phyloP scores from a whole-genome alignment of 306 rosid genomes.

The Cicer bijugum region DNA sequence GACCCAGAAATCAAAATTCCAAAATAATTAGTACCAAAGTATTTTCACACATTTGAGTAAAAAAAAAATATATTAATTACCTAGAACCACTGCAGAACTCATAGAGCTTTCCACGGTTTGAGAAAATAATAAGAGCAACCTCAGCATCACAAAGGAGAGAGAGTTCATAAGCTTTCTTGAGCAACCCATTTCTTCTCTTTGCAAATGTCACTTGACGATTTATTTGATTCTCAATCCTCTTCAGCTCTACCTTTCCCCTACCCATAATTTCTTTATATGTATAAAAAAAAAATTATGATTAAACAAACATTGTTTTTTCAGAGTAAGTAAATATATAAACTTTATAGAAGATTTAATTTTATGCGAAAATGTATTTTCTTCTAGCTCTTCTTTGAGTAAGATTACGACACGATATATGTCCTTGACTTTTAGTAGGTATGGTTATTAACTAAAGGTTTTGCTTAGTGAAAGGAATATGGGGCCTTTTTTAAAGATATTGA shows the following conservation, averaged over 20 bases:
- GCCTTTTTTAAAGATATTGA: conserved; percentile 37
- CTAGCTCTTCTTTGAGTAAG: conserved; percentile 31
- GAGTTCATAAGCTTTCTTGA: conserved; percentile 86
- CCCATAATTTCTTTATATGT: conserved; percentile 60
- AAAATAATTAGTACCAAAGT: neutral
- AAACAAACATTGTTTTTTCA: conserved; percentile 43
- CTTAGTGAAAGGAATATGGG: conserved; percentile 27
- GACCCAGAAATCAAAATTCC: conserved; percentile 7
- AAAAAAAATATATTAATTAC: conserved; percentile 39
- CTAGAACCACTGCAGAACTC: conserved; percentile 77
- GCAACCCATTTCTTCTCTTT: conserved; percentile 76
- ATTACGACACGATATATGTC: conserved; percentile 37
- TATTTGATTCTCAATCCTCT: conserved; percentile 88
- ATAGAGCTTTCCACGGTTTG: conserved; percentile 77
- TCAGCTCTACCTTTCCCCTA: conserved; percentile 84
- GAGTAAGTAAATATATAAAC: conserved; percentile 15
- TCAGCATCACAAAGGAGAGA: conserved; percentile 88
- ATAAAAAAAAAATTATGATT: neutral
- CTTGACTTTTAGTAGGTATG: conserved; percentile 38
- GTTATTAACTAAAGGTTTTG: conserved; percentile 38
- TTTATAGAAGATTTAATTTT: conserved; percentile 22
- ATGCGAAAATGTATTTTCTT: conserved; percentile 32
- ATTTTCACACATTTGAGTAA: neutral
- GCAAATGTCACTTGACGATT: conserved; percentile 88
- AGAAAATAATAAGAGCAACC: conserved; percentile 81